Conservation (phyloP, 805 yeast species). For the Cyberlindnera japonica region DNA sequence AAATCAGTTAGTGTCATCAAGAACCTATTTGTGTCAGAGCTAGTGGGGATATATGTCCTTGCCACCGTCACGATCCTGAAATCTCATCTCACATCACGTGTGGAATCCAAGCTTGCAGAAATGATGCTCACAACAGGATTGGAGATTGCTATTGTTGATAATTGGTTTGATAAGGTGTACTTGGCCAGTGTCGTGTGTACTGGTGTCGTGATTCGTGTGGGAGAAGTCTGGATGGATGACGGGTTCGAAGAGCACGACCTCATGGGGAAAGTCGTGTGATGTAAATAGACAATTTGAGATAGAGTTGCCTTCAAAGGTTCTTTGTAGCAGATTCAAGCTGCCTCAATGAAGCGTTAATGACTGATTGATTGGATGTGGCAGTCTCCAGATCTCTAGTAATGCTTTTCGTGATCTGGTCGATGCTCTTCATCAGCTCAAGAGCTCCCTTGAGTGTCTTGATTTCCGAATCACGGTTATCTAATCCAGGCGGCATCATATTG, state of each 20-base stretch:
- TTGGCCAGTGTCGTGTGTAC: constrained; percentile 32
- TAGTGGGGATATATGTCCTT: constrained; percentile 37
- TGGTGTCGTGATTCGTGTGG: constrained; percentile 18
- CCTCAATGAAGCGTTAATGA: background rate
- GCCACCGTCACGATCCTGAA: constrained; percentile 38
- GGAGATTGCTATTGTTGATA: constrained; percentile 29
- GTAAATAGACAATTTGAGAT: background rate
- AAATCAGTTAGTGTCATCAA: constrained; percentile 36
- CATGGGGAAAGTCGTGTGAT: constrained; percentile 10
- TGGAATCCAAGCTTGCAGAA: constrained; percentile 30
- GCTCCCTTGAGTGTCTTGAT: constrained; percentile 8
- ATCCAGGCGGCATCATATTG: too few relatives aligned
- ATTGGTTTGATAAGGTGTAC: constrained; percentile 40
- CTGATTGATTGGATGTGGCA: constrained; percentile 5
- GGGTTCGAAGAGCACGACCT: constrained; percentile 21
- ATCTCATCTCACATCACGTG: constrained; percentile 35
- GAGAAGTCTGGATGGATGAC: constrained; percentile 23
- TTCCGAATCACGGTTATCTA: constrained; percentile 7
- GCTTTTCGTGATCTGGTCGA: constrained; percentile 8
- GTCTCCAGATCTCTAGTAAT: constrained; percentile 9
- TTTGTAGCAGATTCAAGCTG: constrained; percentile 2
- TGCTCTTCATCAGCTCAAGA: constrained; percentile 6
- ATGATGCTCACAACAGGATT: constrained; percentile 26
- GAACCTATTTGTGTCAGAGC: constrained; percentile 35
- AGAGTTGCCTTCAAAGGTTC: too few relatives aligned